Evolutionary conservation across 1,139 yeast species (phyloP), one percentile per base, ranked within the genome.

Genomic region (Candida smagusa): DNA sequence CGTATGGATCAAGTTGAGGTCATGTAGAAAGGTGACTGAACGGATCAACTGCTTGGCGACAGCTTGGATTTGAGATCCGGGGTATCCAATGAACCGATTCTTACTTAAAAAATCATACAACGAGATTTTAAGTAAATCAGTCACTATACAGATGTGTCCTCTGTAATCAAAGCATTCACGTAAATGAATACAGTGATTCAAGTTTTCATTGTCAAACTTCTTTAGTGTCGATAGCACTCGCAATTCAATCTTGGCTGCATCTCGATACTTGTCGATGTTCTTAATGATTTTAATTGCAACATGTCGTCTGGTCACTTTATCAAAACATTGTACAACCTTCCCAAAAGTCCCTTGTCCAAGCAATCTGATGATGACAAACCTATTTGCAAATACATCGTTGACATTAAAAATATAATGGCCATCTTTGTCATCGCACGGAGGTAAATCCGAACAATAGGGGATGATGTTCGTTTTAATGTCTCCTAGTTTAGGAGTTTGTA

Each of bases 301-400:
- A 38, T 76, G 74, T 43, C 78, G 75, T 28, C 79, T 68, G 37
- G 74, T 74, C 33, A 71, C 64, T 42, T 71, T 72, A 52, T 83
- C 90, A 46, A 65, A 65, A 36, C 89, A 85, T 50, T 80, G 80
- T 28, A 89, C 84, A 9, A 94, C 99, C 57, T 90, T 92, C 12
- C 98, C 98, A 67, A 92, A 94, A 0, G 98, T 94, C 6, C 99
- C 99, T 55, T 92, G 97, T 16, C 99, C 99, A 43, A 94, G 67
- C 37, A 88, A 66, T 39, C 81, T 74, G 26, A 76, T 65, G 12
- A 86, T 81, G 21, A 78, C 62, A 51, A 84, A 82, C 35, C 95
- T 68, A 35, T 78, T 79, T 24, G 90, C 84, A 58, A 84, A 82
- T 3, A 61, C 49, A 31, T 81, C 80, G 43, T 81, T 79, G 9